A percentile compares a stretch with the other conserved stretches of the same genome.
These are phyloP conservation scores for Phytophthora cactorum DNA, from an alignment of 352 stramenopile genomes.

Conservation along the genomic window DNA sequence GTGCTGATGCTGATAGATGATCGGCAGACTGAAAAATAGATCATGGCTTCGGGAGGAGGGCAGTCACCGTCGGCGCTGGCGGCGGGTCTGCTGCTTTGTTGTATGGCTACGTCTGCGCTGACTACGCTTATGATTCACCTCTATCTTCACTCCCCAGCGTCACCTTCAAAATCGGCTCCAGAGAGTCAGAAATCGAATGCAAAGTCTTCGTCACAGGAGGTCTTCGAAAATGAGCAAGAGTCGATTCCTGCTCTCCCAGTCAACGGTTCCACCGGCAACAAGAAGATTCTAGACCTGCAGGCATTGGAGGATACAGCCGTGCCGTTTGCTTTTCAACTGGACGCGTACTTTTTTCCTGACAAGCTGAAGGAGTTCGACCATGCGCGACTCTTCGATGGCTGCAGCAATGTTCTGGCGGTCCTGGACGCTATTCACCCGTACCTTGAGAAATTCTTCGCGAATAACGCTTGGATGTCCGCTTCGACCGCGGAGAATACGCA, in stretches of 20 bases:
- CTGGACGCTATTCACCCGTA: conserved; percentile 73
- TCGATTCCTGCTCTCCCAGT: conserved; percentile 2
- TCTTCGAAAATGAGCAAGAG: conserved; percentile 1
- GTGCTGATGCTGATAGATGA: conserved; percentile 3
- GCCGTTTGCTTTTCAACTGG: conserved; percentile 48
- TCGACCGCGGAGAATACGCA: conserved; percentile 37
- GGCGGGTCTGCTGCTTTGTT: conserved; percentile 51
- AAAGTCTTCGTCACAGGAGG: conserved; percentile 1
- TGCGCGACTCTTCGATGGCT: conserved; percentile 54
- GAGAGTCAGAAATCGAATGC: conserved; percentile 2
- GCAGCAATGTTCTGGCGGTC: conserved; percentile 63
- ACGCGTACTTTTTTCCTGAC: conserved; percentile 56
- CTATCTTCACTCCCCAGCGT: conserved; percentile 31
- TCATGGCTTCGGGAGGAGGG: not conserved
- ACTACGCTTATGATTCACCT: conserved; percentile 50
- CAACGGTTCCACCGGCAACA: not conserved
- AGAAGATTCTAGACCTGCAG: conserved; percentile 39
- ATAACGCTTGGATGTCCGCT: conserved; percentile 43
- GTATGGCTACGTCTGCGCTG: conserved; percentile 40
- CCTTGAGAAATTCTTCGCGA: conserved; percentile 51
- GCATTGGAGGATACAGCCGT: conserved; percentile 32
- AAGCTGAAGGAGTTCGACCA: conserved; percentile 60
- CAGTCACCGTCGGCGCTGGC: conserved; percentile 20
- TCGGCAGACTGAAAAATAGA: conserved; percentile 6
- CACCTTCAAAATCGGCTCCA: not conserved